Conservation (phyloP, 177 flowering plant species). For the Vitis hybrid region DNA sequence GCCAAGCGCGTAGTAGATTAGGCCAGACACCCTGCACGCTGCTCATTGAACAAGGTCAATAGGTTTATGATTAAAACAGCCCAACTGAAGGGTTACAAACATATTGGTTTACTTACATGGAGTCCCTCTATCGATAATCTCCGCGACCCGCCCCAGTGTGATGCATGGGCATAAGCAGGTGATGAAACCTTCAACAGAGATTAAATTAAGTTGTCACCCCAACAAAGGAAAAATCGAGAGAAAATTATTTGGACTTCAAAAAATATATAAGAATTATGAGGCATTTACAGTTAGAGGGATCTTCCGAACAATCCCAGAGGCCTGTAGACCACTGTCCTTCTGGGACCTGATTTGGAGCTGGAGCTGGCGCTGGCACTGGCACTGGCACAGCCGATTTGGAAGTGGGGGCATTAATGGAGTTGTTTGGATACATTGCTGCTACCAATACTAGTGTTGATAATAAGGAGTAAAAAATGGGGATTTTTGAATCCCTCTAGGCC, state of each 20-base stretch:
- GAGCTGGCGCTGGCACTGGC: not conserved
- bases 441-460: not conserved
- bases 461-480: not conserved
- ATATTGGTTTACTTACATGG: conserved; percentile 14
- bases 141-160: conserved; percentile 16
- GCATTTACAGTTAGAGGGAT: conserved; percentile 19
- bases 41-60: not conserved
- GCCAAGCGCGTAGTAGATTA: not conserved
- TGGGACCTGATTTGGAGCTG: not conserved
- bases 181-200: conserved; percentile 12
- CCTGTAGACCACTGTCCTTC: conserved; percentile 26
- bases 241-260: not conserved
- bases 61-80: too few relatives aligned
- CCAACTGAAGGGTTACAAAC: too few relatives aligned
- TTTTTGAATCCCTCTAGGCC: too few relatives aligned
- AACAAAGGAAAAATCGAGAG: not conserved
- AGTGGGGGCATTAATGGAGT: not conserved
- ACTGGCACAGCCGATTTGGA: not conserved
- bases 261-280: not conserved
- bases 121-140: conserved; percentile 19
- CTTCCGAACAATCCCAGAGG: conserved; percentile 19
- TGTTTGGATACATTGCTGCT: not conserved
- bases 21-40: conserved; percentile 3
- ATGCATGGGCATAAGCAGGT: conserved; percentile 12
- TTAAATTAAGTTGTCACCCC: not conserved